A percentile compares a stretch with the other conserved stretches of the same genome.
phyloP scores from a whole-genome alignment of 495 filamentous ascomycete species.

The Aspergillus saccharolyticus region DNA sequence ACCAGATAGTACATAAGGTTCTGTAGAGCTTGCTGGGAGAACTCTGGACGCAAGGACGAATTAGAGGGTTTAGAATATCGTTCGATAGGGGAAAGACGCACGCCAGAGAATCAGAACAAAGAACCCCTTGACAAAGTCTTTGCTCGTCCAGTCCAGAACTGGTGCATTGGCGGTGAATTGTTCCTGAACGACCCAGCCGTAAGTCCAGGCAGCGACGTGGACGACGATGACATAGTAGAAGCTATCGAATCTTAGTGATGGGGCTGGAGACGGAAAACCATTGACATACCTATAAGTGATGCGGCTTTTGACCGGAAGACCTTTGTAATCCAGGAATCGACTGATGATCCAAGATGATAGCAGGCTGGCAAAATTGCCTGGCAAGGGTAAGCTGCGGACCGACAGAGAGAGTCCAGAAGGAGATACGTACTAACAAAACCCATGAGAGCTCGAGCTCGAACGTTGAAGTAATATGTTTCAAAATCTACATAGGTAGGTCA shows the following conservation, averaged over 20 bases:
- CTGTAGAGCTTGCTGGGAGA: conserved; percentile 41
- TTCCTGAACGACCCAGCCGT: conserved; percentile 47
- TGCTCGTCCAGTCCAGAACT: conserved; percentile 37
- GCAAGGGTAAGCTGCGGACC: neutral
- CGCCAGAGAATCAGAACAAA: conserved; percentile 46
- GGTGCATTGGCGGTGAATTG: conserved; percentile 41
- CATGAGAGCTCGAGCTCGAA: conserved; percentile 34
- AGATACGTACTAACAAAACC: conserved; percentile 23
- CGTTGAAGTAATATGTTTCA: conserved; percentile 35
- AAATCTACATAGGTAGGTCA: conserved; percentile 15
- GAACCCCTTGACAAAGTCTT: conserved; percentile 40
- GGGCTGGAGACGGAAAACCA: neutral
- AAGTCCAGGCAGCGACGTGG: conserved; percentile 42
- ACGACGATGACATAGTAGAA: conserved; percentile 40
- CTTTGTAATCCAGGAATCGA: conserved; percentile 38
- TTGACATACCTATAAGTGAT: conserved; percentile 27
- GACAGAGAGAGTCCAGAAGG: neutral
- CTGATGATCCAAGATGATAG: conserved; percentile 37
- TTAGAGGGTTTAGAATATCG: conserved; percentile 1
- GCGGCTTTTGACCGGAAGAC: conserved; percentile 32
- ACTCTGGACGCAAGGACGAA: conserved; percentile 5
- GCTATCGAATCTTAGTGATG: neutral
- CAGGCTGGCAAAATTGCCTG: conserved; percentile 29
- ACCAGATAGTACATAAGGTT: conserved; percentile 58
- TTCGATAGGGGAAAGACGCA: neutral